Evolutionary conservation across 495 filamentous ascomycete species (phyloP).

Genomic region (Neurospora sp.): DNA sequence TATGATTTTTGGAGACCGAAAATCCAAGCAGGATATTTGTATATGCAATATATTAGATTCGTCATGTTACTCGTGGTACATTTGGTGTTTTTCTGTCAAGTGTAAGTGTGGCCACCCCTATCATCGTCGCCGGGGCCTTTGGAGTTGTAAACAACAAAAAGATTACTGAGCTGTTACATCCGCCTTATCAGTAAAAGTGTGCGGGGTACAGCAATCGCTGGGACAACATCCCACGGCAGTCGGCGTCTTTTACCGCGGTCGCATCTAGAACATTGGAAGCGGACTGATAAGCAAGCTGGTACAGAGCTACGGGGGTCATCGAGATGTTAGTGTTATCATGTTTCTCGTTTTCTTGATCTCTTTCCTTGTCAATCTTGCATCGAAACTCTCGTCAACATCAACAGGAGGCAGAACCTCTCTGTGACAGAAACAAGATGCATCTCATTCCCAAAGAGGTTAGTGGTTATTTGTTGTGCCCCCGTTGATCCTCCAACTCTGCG

Average conservation of each 20-base stretch:
- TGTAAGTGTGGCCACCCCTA: neutral
- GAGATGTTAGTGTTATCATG: neutral
- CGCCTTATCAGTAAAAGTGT: neutral
- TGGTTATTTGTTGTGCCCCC: constrained; percentile 7
- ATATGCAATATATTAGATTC: neutral
- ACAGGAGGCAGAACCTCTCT: neutral
- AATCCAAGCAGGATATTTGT: neutral
- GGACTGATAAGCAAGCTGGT: neutral
- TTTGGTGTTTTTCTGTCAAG: neutral
- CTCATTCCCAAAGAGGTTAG: constrained; percentile 77
- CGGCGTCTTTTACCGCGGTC: neutral
- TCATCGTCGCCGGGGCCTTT: neutral
- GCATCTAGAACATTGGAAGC: neutral
- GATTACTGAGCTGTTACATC: neutral
- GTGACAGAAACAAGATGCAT: constrained; percentile 48
- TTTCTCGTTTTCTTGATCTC: neutral
- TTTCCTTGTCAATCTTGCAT: neutral
- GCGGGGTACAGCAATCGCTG: neutral
- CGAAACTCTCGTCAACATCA: neutral
- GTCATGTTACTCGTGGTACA: neutral
- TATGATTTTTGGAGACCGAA: neutral
- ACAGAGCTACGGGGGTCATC: neutral
- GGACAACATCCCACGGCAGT: neutral
- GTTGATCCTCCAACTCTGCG: neutral
- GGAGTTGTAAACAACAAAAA: neutral